Conservation (phyloP, 2,329 filamentous ascomycete species). For the Elsinoe necatrix region DNA sequence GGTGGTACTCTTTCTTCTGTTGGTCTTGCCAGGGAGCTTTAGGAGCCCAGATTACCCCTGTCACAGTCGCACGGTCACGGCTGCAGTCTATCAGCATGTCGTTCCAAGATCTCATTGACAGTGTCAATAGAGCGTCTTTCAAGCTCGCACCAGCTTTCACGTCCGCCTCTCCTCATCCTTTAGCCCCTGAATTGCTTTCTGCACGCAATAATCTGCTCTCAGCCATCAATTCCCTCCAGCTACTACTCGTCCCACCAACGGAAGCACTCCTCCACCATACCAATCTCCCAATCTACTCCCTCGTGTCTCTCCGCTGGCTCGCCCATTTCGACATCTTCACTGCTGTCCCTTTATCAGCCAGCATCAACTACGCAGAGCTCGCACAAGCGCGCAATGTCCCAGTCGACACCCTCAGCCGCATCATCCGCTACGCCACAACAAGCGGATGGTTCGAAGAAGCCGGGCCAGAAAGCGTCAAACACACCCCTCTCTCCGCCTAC, state of each 20-base stretch:
- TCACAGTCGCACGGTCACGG: not conserved
- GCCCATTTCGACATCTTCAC: constrained; percentile 7
- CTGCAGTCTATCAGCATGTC: not conserved
- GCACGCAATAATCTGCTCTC: not conserved
- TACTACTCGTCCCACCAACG: not conserved
- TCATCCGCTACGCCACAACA: constrained; percentile 3
- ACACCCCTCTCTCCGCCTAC: not conserved
- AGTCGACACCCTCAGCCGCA: constrained; percentile 3
- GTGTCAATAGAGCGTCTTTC: not conserved
- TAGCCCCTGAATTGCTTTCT: not conserved
- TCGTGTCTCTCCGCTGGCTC: not conserved
- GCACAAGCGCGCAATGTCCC: not conserved
- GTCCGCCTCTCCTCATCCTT: not conserved
- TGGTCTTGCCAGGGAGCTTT: not conserved
- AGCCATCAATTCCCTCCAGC: not conserved
- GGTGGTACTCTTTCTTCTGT: not conserved
- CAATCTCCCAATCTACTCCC: not conserved
- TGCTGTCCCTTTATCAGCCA: not conserved
- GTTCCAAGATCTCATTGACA: not conserved
- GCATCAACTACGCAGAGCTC: not conserved
- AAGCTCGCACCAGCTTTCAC: not conserved
- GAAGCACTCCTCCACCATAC: constrained; percentile 3
- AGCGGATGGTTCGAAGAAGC: not conserved
- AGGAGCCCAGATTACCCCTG: not conserved
- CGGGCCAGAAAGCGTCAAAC: not conserved